Base-by-base conservation (phyloP, 139 green algal genomes). In the Nannochloris sp. region DNA sequence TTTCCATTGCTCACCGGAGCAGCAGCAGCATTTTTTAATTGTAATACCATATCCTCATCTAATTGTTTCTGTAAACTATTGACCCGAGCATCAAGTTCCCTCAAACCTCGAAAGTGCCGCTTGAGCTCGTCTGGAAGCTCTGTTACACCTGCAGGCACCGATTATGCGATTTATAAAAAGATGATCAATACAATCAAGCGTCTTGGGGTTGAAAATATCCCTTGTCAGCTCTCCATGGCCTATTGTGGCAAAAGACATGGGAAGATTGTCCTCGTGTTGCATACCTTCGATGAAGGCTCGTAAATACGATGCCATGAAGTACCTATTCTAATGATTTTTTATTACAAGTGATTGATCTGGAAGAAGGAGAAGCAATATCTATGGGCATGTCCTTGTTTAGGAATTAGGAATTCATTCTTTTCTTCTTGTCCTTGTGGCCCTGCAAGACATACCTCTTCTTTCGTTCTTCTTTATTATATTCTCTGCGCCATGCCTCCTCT, bases 391-490 rank as follows among this genome's bases (percentile, higher is more conserved):
- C 34, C 34, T 40, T 53, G 46, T 19, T 25, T 53, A 19, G n/a
- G 18, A 25, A 53, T 21, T 53, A 25, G 19, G 21, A 58, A 36
- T 36, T 37, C 49, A 78, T 83, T 31, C 50, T 61, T 4, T 64
- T 62, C 18, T 64, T 62, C 62, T 85, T 83, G 16, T 68, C 74
- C 10, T 64, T 67, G 48, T 72, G 59, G 5, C 76, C 77, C 69
- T 82, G 36, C 43, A 80, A 68, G 31, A 79, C 37, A 57, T 85
- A 90, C 34, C 81, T 63, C 59, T 86, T 81, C 83, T 89, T 92
- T 50, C 79, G 68, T 71, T 84, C 70, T 62, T 89, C 82, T 71
- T 66, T 72, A 51, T 78, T 73, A 51, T 69, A 64, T 62, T 74
- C 25, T 9, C 48, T 37, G 6, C 69, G 73, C 73, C 71, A 88